Percentiles rank a stretch among this genome's conserved stretches.
phyloP scores from a whole-genome alignment of 2,329 filamentous ascomycete genomes.

The Fusarium continuum region DNA sequence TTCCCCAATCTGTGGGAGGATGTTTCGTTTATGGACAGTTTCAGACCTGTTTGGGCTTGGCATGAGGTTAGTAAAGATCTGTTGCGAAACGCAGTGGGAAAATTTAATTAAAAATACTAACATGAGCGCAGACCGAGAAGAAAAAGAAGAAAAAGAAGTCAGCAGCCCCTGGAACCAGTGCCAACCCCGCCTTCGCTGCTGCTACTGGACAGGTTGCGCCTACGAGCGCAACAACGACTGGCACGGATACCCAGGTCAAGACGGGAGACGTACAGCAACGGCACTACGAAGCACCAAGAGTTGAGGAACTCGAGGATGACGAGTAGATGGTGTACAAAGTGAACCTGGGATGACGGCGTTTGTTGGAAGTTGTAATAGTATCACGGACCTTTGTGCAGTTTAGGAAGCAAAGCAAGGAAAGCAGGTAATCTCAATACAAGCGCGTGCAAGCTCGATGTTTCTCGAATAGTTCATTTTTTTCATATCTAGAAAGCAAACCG shows the following conservation, averaged over 20 bases:
- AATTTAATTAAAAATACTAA: conserved; percentile 39
- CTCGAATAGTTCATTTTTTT: conserved; percentile 11
- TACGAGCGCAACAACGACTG: conserved; percentile 64
- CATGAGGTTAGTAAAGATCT: conserved; percentile 75
- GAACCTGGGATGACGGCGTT: conserved; percentile 38
- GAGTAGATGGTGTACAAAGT: conserved; percentile 49
- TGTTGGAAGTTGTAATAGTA: conserved; percentile 39
- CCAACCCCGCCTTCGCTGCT: conserved; percentile 59
- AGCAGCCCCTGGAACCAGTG: conserved; percentile 47
- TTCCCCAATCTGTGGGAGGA: conserved; percentile 99
- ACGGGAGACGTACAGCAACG: conserved; percentile 54
- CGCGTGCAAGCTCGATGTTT: background rate
- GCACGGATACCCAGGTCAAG: conserved; percentile 63
- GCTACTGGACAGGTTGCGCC: conserved; percentile 63
- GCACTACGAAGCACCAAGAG: conserved; percentile 60
- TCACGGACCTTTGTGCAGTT: conserved; percentile 28
- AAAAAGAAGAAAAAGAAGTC: conserved; percentile 67
- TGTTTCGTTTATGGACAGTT: conserved; percentile 97
- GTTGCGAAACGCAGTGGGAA: background rate
- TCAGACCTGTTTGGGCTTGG: conserved; percentile 97
- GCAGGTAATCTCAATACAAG: conserved; percentile 7
- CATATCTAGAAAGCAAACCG: conserved; percentile 32
- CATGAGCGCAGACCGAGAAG: conserved; percentile 45
- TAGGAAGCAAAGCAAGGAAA: conserved; percentile 26
- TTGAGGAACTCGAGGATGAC: conserved; percentile 62